phyloP scores from a whole-genome alignment of 345 rosid species.

The Murraya paniculata region DNA sequence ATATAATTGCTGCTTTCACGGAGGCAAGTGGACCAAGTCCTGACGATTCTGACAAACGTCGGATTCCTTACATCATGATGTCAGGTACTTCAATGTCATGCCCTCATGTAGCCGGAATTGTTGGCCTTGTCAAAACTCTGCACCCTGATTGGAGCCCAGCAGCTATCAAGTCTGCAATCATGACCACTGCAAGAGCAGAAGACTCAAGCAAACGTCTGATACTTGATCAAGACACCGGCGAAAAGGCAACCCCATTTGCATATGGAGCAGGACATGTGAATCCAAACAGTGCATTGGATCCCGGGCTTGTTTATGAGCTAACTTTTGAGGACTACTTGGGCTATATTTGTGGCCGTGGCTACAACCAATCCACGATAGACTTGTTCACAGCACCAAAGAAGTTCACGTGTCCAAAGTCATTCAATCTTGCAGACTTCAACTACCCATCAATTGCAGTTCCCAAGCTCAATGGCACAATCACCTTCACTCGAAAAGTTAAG shows the following conservation, averaged over 20 bases:
- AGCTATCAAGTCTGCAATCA: slow-evolving; percentile 47
- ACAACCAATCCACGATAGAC: not conserved
- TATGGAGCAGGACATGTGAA: slow-evolving; percentile 8
- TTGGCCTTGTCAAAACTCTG: slow-evolving; percentile 46
- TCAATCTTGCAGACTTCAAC: not conserved
- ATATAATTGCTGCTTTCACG: slow-evolving; percentile 42
- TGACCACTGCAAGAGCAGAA: slow-evolving; percentile 46
- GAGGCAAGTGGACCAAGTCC: slow-evolving; percentile 22
- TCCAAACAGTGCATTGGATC: slow-evolving; percentile 10
- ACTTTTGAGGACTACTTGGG: not conserved
- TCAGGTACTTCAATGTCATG: slow-evolving; percentile 67
- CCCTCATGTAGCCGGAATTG: slow-evolving; percentile 54
- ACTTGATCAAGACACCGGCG: no score
- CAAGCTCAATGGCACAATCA: no score
- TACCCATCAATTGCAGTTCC: no score
- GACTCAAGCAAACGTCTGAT: slow-evolving; percentile 22
- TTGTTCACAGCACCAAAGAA: not conserved
- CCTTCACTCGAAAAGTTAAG: no score
- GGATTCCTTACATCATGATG: slow-evolving; percentile 16
- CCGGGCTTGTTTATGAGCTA: slow-evolving; percentile 8
- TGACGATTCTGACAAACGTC: slow-evolving; percentile 9
- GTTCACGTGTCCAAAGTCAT: not conserved
- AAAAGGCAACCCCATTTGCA: not conserved
- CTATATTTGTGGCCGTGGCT: not conserved
- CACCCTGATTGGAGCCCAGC: slow-evolving; percentile 55